Conservation (phyloP, 23 red algal genomes). For the Gracilaria domingensis region DNA sequence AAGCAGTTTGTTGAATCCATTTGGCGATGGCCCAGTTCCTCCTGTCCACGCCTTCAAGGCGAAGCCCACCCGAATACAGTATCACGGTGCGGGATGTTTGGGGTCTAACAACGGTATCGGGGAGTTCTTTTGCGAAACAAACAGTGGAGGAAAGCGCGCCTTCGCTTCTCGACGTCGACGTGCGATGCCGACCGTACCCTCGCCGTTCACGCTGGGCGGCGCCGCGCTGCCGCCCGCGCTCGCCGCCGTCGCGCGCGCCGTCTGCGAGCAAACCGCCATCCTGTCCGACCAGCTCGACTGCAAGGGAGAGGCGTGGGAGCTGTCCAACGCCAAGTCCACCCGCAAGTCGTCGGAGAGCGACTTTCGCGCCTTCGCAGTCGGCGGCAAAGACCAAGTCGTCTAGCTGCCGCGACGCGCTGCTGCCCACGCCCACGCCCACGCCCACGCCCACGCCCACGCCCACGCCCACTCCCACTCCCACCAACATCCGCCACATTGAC, state of each 20-base stretch:
- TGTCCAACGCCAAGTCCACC: slow-evolving; percentile 28
- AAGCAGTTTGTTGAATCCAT: no score
- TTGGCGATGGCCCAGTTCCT: no score
- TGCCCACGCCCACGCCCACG: neutral
- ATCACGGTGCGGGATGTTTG: no score
- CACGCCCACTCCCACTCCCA: slow-evolving; percentile 40
- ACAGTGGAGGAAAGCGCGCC: no score
- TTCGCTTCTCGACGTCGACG: no score
- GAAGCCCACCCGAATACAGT: no score
- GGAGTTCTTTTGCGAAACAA: no score
- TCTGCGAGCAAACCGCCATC: slow-evolving; percentile 22
- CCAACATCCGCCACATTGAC: neutral
- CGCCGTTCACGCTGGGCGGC: slow-evolving; percentile 18
- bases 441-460: neutral
- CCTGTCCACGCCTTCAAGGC: no score
- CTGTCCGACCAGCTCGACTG: slow-evolving; percentile 31
- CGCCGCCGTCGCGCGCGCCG: slow-evolving; percentile 13
- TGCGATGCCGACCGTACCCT: no score
- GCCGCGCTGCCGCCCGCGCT: neutral
- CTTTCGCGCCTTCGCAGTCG: slow-evolving; percentile 12
- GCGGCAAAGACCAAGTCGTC: no score
- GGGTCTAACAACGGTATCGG: no score
- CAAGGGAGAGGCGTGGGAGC: slow-evolving; percentile 70
- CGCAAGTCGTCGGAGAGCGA: slow-evolving; percentile 15
- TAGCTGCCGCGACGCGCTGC: neutral